These are phyloP conservation scores for Zea luxurians DNA, from an alignment of 176 grass and related monocot species.

Conservation along the genomic window DNA sequence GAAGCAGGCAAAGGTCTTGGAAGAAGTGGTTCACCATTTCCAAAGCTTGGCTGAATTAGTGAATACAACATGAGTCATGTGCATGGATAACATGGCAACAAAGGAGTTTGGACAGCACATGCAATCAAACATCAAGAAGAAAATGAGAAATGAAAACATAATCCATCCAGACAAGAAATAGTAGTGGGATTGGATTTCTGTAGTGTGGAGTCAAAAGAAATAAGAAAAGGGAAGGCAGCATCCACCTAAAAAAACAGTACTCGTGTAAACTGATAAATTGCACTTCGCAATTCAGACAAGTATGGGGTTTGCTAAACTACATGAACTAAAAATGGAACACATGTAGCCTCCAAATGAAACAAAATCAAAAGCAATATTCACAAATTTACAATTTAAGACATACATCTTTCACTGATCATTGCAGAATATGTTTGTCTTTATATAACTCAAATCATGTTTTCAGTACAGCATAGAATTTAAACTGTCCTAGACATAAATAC, in stretches of 20 bases:
- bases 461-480: not conserved
- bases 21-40: slow-evolving; percentile 63
- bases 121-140: slow-evolving; percentile 19
- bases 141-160: not conserved
- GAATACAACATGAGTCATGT: slow-evolving; percentile 7
- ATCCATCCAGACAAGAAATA: not conserved
- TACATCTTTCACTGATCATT: not conserved
- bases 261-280: not conserved
- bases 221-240: not conserved
- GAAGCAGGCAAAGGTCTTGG: slow-evolving; percentile 81
- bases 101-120: slow-evolving; percentile 1
- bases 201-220: not conserved
- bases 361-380: slow-evolving; percentile 9
- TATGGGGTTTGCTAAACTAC: not conserved
- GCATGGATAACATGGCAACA: not conserved
- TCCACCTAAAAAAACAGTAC: not conserved
- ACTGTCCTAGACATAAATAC: slow-evolving; percentile 6
- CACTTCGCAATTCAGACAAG: slow-evolving; percentile 12
- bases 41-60: slow-evolving; percentile 57
- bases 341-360: slow-evolving; percentile 23
- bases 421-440: not conserved
- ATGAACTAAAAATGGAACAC: not conserved
- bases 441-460: slow-evolving; percentile 12
- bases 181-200: not conserved
- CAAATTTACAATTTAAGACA: slow-evolving; percentile 20